Percentiles rank a stretch among this genome's conserved stretches.
Evolutionary conservation across 2,329 filamentous ascomycete species (phyloP).

Genomic region (Cadophora sp.): DNA sequence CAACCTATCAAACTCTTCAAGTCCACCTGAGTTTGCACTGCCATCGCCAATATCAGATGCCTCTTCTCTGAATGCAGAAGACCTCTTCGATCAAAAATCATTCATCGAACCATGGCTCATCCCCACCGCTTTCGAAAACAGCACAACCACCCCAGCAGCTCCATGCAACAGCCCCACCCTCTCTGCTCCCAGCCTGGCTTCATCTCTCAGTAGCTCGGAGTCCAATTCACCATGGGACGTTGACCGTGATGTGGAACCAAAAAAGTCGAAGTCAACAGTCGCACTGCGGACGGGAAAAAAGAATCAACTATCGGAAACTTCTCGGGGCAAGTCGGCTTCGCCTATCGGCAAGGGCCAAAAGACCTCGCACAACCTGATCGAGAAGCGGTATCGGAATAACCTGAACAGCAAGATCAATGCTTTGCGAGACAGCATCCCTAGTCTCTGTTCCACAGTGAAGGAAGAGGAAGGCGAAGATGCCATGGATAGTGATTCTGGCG

Average conservation of each 20-base stretch:
- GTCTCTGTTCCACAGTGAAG: slow-evolving; percentile 20
- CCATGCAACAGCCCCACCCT: no score
- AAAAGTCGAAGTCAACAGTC: slow-evolving; percentile 12
- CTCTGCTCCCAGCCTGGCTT: no score
- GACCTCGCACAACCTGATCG: slow-evolving; percentile 21
- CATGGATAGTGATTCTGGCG: slow-evolving; percentile 20
- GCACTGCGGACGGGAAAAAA: slow-evolving; percentile 9
- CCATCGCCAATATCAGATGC: no score
- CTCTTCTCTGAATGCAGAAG: no score
- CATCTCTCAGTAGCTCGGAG: slow-evolving; percentile 16
- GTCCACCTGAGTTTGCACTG: no score
- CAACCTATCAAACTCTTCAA: no score
- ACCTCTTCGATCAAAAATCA: no score
- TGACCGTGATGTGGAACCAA: slow-evolving; percentile 8
- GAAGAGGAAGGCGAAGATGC: slow-evolving; percentile 16
- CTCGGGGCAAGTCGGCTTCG: slow-evolving; percentile 14
- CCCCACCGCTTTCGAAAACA: no score
- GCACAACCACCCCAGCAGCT: no score
- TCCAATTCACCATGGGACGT: slow-evolving; percentile 5
- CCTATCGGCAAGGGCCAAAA: slow-evolving; percentile 8
- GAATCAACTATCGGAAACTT: neutral
- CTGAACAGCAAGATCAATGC: slow-evolving; percentile 23
- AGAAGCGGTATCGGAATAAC: slow-evolving; percentile 25
- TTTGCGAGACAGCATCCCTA: slow-evolving; percentile 22
- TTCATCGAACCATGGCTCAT: no score